Base-by-base conservation (phyloP, 495 filamentous ascomycete species). In the Tetracladium marchalianum region DNA sequence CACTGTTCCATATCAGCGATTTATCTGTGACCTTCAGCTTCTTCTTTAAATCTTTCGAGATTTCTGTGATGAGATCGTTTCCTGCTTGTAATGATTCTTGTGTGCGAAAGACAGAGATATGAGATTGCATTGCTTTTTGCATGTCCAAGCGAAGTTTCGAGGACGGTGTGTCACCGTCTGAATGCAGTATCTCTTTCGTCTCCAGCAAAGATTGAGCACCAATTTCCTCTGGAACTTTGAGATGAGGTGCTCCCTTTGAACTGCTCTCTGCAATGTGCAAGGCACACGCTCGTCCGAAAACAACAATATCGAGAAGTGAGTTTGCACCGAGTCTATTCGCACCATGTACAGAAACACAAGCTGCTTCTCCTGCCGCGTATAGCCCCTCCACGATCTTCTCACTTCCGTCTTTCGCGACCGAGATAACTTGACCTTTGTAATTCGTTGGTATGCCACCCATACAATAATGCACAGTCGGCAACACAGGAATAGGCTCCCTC, bases 381-480 rank as follows among this genome's bases (percentile, higher is more conserved):
- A 58, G 27, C 2, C 55, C 55, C 7, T 46, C 37, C 0, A 58
- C 55, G 1, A 47, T 52, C 17, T 40, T 36, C 31, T 58, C 55
- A n/a, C 38, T 49, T 11, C 55, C 55, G 35, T 46, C 46, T 31
- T 41, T 37, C 4, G 51, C 32, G 1, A 58, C 39, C n/a, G 51
- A 45, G 2, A 58, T n/a, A 1, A 54, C 55, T 44, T 58, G 48
- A 17, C 51, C 55, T n/a, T 47, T 45, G 41, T 54, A 54, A 34
- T 58, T 58, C 19, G 55, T 58, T 6, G 55, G 55, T 12, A 58
- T 52, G 15, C 51, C 55, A 12, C 55, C 55, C 51, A 54, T 58
- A 35, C 51, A 54, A 33, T 58, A 58, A 32, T 58, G 55, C 1
- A 58, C 55, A 4, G 55, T 58, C 19, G 55, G 55, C 1, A 58